Conservation (phyloP, 768 basidiomycete species). For the Boletus reticuloceps region DNA sequence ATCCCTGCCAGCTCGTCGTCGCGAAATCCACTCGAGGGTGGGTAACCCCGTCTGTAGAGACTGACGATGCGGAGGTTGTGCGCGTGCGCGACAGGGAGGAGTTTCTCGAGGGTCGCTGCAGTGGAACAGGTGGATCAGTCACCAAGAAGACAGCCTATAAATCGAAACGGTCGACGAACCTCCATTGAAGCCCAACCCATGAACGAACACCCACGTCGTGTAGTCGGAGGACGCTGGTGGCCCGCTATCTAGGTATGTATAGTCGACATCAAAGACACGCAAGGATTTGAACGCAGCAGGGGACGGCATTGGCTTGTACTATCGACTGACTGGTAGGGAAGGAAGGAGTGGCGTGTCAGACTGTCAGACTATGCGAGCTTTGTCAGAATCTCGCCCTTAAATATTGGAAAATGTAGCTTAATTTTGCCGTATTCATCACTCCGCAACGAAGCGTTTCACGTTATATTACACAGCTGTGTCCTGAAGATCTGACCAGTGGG, state of each 20-base stretch:
- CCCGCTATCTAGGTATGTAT: conserved; percentile 23
- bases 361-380: no score
- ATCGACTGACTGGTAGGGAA: no score
- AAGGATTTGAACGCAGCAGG: conserved; percentile 3
- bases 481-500: no score
- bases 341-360: no score
- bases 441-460: no score
- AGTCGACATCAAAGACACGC: conserved; percentile 15
- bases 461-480: no score
- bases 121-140: background rate
- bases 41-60: conserved; percentile 27
- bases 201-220: conserved; percentile 22
- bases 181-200: conserved; percentile 22
- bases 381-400: no score
- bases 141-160: background rate
- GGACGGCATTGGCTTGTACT: background rate
- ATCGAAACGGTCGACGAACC: conserved; percentile 2
- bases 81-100: conserved; percentile 20
- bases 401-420: no score
- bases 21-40: conserved; percentile 23
- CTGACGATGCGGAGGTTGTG: conserved; percentile 24
- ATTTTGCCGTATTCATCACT: no score
- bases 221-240: conserved; percentile 15
- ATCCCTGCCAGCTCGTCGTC: conserved; percentile 9
- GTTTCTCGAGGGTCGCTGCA: conserved; percentile 5